Evolutionary conservation across 2,329 filamentous ascomycete species (phyloP), one percentile per base, ranked within the genome.

Genomic region (Stachybotrys elegans): DNA sequence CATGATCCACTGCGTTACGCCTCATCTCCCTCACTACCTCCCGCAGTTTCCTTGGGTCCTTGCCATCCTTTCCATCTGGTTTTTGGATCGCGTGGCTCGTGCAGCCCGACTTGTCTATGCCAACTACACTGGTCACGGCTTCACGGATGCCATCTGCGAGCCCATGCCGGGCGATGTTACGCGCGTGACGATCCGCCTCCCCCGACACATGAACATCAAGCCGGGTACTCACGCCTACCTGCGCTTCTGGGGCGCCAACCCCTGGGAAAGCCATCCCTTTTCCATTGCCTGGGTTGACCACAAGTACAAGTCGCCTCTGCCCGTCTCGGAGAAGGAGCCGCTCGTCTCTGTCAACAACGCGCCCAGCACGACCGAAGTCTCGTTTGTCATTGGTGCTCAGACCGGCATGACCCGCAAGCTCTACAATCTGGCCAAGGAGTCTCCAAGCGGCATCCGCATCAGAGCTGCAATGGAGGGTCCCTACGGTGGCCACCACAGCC

Each of bases 391-490:
- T 53, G 88, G 88, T 49, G 88, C 90, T 22, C 86, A 93, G 48
- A 91, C 86, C 0, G 92, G 92, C 22, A 85, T 95, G 69, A 97
- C 93, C 7, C 81, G 88, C 57, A 82, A 82, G 55, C 79, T 97
- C 3, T 94, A 81, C 71, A 72, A 86, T 55, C 80, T 75, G 47
- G 89, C 87, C 6, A 70, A 74, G 45, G 65, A 68, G 22, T 69
- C 72, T n/a, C 64, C 67, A 20, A 71, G 70, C 23, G 73, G 73
- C 13, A 69, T 91, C 48, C 73, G 74, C 11, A 72, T 91, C 44
- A 77, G 75, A 46, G 90, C 88, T 25, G 81, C 87, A 46, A 81
- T 94, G 48, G 93, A 97, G 68, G 93, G 93, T 0, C 92, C 93
- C 1, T 97, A 97, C 61, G 84, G 81, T 5, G 84, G 84, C 34